Evolutionary conservation across 2,329 filamentous ascomycete genomes (phyloP), one percentile per base, ranked within the genome.

Genomic region (Graphilbum fragrans): DNA sequence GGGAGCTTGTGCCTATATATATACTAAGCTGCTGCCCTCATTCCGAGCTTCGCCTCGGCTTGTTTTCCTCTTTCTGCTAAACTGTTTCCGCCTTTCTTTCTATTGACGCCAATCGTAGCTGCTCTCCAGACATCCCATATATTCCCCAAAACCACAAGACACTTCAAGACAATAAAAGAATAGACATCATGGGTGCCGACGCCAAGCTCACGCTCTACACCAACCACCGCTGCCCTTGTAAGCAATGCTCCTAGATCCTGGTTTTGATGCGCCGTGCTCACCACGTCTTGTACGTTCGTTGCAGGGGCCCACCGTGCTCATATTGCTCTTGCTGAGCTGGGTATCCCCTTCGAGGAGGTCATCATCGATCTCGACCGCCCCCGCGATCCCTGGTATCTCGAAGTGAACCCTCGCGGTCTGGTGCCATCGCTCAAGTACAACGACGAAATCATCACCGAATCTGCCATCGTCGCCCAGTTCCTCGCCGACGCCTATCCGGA

Each of bases 331-430:
- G 67, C 71, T 23, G 82, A 86, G 54, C 70, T 83, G 12, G 67
- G 68, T 11, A 54, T 87, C 23, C 65, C 73, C 0, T 84, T 75
- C 52, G 77, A 84, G 43, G 78, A 86, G 49, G 77, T 83, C 45
- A 74, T 77, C 43, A 82, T 93, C 51, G 81, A 90, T 56, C 68
- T 92, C 37, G 59, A 63, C 50, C 70, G 60, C 10, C 84, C 85
- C 0, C 76, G 85, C 10, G 77, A 80, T 22, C 65, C 73, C 31
- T 84, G 80, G 66, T 92, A 90, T 56, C 71, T 92, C 9, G 66
- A 79, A 39, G 63, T 92, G 55, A 88, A 90, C 63, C 83, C 84
- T 49, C 77, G 83, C 43, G 86, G 86, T 14, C 73, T 87, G 3
- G 83, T 92, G 5, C 85, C 86, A 1, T 64, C 77, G 0, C 62